A percentile compares a stretch with the other conserved stretches of the same genome.
phyloP scores from a whole-genome alignment of 768 basidiomycete species.

The Cyclocybe cylindracea region DNA sequence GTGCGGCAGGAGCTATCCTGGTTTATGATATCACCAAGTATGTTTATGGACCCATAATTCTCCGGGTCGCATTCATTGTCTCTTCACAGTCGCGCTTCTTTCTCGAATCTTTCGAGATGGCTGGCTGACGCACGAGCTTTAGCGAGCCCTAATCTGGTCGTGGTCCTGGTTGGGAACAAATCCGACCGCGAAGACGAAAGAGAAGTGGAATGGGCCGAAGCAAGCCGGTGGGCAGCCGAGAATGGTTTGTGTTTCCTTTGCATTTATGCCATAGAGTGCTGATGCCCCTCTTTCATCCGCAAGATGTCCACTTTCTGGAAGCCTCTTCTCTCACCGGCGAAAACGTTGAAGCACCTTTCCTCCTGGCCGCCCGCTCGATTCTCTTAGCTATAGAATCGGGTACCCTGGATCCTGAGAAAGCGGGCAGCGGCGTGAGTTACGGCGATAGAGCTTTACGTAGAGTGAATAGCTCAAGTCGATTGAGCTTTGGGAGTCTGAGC shows the following conservation, averaged over 20 bases:
- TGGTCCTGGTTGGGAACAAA: constrained; percentile 94
- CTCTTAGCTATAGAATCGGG: constrained; percentile 91
- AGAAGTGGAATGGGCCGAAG: constrained; percentile 95
- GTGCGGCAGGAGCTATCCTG: constrained; percentile 88
- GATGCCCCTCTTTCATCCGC: constrained; percentile 8
- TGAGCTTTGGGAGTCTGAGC: constrained; percentile 84
- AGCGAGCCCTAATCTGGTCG: constrained; percentile 88
- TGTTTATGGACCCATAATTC: constrained; percentile 17
- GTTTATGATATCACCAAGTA: constrained; percentile 94
- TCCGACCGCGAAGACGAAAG: constrained; percentile 92
- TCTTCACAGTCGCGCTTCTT: constrained; percentile 76
- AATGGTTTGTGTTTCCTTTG: constrained; percentile 60
- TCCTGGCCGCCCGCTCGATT: constrained; percentile 84
- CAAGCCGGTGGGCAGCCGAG: constrained; percentile 93
- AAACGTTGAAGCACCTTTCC: constrained; percentile 93
- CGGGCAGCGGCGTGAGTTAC: constrained; percentile 94
- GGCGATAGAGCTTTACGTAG: constrained; percentile 91
- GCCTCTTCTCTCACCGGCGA: constrained; percentile 90
- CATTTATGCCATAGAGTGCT: not conserved
- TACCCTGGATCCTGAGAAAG: constrained; percentile 87
- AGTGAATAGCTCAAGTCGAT: constrained; percentile 86
- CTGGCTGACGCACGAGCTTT: constrained; percentile 91
- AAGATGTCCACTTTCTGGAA: constrained; percentile 93
- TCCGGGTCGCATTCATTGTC: constrained; percentile 10
- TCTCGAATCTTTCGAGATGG: constrained; percentile 84